Evolutionary conservation across 1,139 yeast genomes (phyloP).

Genomic region (Suhomyces guaymorum): DNA sequence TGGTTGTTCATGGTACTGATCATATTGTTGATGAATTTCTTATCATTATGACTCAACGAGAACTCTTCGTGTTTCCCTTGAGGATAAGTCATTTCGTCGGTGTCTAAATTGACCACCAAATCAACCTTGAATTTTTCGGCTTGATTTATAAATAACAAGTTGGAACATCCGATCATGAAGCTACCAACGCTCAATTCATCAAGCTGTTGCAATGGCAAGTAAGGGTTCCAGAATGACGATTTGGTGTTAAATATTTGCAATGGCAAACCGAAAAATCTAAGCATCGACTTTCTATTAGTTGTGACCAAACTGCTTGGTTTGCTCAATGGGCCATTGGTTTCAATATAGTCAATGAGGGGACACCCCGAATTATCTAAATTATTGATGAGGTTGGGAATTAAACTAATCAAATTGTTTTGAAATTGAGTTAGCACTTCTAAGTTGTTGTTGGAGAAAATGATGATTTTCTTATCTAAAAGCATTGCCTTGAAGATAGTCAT

Average conservation of each 20-base stretch:
- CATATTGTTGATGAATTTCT: conserved; percentile 63
- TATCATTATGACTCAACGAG: conserved; percentile 63
- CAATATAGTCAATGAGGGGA: conserved; percentile 64
- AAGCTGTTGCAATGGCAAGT: conserved; percentile 87
- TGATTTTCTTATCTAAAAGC: conserved; percentile 67
- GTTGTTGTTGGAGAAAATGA: conserved; percentile 72
- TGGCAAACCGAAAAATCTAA: conserved; percentile 85
- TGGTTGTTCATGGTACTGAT: conserved; percentile 22
- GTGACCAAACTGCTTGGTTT: conserved; percentile 75
- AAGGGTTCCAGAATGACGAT: conserved; percentile 90
- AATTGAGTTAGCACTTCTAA: conserved; percentile 78
- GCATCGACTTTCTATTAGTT: conserved; percentile 73
- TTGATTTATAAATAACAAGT: conserved; percentile 72
- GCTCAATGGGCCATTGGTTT: conserved; percentile 47
- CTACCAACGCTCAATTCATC: conserved; percentile 68
- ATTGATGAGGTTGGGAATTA: conserved; percentile 76
- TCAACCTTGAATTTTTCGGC: conserved; percentile 55
- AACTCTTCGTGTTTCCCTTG: conserved; percentile 39
- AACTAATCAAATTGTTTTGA: conserved; percentile 69
- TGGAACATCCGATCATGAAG: conserved; percentile 86
- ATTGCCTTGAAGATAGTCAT: conserved; percentile 74
- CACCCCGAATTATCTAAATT: conserved; percentile 79
- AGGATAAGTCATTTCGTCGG: conserved; percentile 46
- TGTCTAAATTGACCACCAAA: conserved; percentile 41
- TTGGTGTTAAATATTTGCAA: conserved; percentile 76